Evolutionary conservation across 2,329 filamentous ascomycete species (phyloP), one percentile per base, ranked within the genome.

Genomic region (Uncinocarpus reesii): DNA sequence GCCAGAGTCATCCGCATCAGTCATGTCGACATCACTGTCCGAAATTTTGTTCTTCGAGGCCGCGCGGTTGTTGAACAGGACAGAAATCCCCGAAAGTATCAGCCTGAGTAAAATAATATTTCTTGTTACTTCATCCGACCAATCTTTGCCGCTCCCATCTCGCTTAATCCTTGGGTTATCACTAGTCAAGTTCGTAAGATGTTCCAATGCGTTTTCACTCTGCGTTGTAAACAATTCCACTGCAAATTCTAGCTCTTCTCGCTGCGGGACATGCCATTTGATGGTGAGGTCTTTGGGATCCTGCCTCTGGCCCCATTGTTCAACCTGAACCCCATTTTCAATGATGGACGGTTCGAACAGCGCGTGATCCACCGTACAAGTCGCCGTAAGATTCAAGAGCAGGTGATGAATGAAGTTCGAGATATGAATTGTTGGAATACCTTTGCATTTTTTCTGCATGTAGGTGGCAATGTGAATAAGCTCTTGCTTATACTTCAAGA

Each of bases 351-450:
- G 80, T 64, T 96, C 89, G 63, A 90, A 95, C 44, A 95, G 74
- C 7, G 82, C 79, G 61, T 88, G 87, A 62, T 98, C 92, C 50
- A 88, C 81, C 2, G 90, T 88, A 62, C 96, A 98, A 0, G 87
- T 95, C 54, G 90, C 84, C 0, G 92, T 96, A 46, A 96, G 71
- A 64, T 96, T 96, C 54, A 98, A 81, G 11, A 98, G 75, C 31
- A 98, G 76, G 64, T 98, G 93, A 65, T 98, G 92, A 49, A 96
- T 89, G 65, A 89, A 95, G 68, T 98, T 98, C 51, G 90, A 96
- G 34, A 96, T 84, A 65, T 98, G 87, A 38, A 96, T 88, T 1
- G 92, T 94, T 0, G 92, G 88, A 51, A 95, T 82, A 18, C 92
- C 92, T 57, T 86, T 83, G 66, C 92, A 98, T 60, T 87, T 90